phyloP scores from a whole-genome alignment of 805 yeast species.

The Ogataea corticis region DNA sequence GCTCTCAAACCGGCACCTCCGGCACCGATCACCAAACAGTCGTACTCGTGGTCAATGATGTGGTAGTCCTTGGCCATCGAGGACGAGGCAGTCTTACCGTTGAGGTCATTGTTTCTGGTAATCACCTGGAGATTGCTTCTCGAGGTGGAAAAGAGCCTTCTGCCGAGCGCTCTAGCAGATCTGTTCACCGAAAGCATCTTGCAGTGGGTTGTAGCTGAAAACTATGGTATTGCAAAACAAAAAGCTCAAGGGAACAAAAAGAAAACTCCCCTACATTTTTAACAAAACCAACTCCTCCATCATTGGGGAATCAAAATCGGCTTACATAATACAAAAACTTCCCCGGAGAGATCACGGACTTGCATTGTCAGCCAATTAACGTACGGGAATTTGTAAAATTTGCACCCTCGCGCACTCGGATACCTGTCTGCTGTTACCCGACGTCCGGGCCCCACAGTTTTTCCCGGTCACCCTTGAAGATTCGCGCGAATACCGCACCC shows the following conservation, averaged over 20 bases:
- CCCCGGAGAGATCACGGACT: conserved; percentile 20
- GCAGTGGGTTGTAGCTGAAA: background rate
- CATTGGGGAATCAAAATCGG: background rate
- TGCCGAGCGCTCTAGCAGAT: conserved; percentile 18
- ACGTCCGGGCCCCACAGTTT: conserved; percentile 2
- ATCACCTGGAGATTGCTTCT: conserved; percentile 31
- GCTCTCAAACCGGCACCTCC: conserved; percentile 99
- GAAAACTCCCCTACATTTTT: background rate
- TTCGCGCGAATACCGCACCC: background rate
- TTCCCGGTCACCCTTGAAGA: too few relatives aligned
- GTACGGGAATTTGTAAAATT: conserved; percentile 14
- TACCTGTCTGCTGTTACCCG: conserved; percentile 6
- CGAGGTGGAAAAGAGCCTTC: conserved; percentile 33
- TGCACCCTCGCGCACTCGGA: conserved; percentile 6
- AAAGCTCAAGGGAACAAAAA: too few relatives aligned
- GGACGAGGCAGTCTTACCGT: conserved; percentile 53
- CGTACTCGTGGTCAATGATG: conserved; percentile 96
- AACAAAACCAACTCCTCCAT: background rate
- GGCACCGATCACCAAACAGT: conserved; percentile 97
- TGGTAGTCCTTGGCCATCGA: conserved; percentile 73
- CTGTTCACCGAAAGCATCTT: conserved; percentile 29
- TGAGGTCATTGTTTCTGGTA: conserved; percentile 41
- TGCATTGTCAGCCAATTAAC: conserved; percentile 14
- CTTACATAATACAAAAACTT: background rate
- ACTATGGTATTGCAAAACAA: too few relatives aligned